These are phyloP conservation scores for Discostella stelligera DNA, from an alignment of 352 stramenopile species.

Conservation along the genomic window DNA sequence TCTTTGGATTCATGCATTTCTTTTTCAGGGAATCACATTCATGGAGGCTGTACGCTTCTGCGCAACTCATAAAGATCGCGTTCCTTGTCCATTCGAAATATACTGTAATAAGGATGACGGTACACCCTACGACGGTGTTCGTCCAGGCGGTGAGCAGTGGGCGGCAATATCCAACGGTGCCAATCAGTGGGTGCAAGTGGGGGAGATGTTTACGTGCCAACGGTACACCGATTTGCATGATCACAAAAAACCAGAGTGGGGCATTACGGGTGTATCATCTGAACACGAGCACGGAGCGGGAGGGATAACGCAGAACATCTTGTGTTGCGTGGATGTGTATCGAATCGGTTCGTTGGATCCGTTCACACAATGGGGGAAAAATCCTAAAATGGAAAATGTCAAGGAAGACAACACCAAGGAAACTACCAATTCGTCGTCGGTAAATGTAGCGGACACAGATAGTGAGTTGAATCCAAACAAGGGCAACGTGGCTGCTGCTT, in stretches of 20 bases:
- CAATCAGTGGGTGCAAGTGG: constrained; percentile 49
- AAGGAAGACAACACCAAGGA: constrained; percentile 24
- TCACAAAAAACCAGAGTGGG: constrained; percentile 41
- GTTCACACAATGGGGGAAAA: constrained; percentile 30
- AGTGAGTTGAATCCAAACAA: constrained; percentile 22
- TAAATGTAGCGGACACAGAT: constrained; percentile 26
- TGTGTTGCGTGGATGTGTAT: constrained; percentile 45
- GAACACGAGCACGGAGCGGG: constrained; percentile 44
- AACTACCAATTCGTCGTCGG: constrained; percentile 16
- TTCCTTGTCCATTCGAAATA: constrained; percentile 36
- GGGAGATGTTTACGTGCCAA: constrained; percentile 22
- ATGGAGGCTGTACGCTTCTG: constrained; percentile 34
- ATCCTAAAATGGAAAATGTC: constrained; percentile 14
- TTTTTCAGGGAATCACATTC: constrained; percentile 32
- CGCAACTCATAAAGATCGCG: constrained; percentile 10
- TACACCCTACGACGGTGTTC: constrained; percentile 18
- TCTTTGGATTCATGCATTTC: background rate
- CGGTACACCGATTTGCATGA: constrained; percentile 36
- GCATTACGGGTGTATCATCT: constrained; percentile 38
- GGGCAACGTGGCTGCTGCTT: constrained; percentile 26
- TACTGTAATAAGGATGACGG: constrained; percentile 40
- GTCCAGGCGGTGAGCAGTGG: constrained; percentile 44
- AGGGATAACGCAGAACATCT: constrained; percentile 49
- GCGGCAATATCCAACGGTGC: constrained; percentile 39
- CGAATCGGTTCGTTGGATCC: constrained; percentile 20